Evolutionary conservation across 2,329 filamentous ascomycete species (phyloP), one percentile per base, ranked within the genome.

Genomic region (Epicoccum nigrum): DNA sequence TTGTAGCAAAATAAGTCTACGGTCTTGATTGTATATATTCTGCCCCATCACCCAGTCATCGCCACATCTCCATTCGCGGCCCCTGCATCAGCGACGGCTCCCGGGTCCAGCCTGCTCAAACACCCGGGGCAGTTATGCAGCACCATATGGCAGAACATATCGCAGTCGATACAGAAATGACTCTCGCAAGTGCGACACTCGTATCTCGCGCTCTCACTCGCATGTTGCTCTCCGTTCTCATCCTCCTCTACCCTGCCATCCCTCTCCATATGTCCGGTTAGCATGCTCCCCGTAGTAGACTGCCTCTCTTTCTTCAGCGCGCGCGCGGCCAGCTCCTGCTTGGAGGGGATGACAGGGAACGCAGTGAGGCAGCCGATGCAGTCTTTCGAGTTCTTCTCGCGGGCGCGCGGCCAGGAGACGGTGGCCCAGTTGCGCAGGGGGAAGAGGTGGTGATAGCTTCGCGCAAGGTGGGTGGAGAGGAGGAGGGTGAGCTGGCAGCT

Each of bases 101-200:
- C 49, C 12, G 60, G 55, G 42, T 68, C 67, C 33, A 67, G 35
- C 27, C 60, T 51, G 41, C 77, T 77, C 64, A 86, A 87, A 72
- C 94, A 99, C 0, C 93, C 93, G 0, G 94, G 92, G 67, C 94
- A 99, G 74, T 97, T 97, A 71, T 99, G 93, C 43, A 96, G 83
- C 11, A 95, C 85, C 76, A 97, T 92, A 71, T 99, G 94, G 19
- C 90, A 89, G 76, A 94, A 97, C 19, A 97, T 86, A 72, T 99
- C 94, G 72, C 94, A 99, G 72, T 99, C 94, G 59, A 99, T 95
- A 78, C 94, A 99, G 71, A 97, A 99, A 75, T 97, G 93, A 53
- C 89, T 86, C 3, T 82, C 76, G 73, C 94, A 99, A n/a, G 87
- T 86, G 61, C 88, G 84, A 71, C 94, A 99, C 52, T 89, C 90